Evolutionary conservation across 1,139 yeast genomes (phyloP).

Genomic region (Zygoascus hellenicus): DNA sequence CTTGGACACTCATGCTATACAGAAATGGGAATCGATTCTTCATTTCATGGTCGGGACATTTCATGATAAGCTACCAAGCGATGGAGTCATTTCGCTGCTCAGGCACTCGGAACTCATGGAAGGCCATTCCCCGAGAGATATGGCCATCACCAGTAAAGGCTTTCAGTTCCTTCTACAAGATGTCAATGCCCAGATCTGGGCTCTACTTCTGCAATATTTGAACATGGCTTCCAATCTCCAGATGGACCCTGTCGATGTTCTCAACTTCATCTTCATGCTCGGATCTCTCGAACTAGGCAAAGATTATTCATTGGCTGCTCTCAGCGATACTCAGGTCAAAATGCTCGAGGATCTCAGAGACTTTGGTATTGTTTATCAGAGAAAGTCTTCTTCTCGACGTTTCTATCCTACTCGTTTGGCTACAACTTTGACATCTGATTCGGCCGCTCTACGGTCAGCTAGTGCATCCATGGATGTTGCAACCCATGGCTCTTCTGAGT

Average conservation of each 20-base stretch:
- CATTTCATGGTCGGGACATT: constrained; percentile 97
- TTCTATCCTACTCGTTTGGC: constrained; percentile 92
- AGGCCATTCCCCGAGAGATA: constrained; percentile 36
- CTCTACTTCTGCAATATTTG: constrained; percentile 76
- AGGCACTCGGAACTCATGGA: constrained; percentile 84
- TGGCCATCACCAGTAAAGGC: constrained; percentile 83
- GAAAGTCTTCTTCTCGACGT: constrained; percentile 52
- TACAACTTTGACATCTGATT: constrained; percentile 83
- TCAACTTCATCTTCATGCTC: constrained; percentile 85
- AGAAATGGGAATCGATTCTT: constrained; percentile 89
- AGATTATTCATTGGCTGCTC: constrained; percentile 65
- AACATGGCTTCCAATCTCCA: constrained; percentile 76
- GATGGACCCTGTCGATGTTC: constrained; percentile 95
- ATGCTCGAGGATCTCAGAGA: constrained; percentile 89
- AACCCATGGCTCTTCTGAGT: constrained; percentile 18
- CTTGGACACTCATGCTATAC: constrained; percentile 73
- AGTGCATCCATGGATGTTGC: constrained; percentile 30
- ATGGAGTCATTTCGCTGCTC: constrained; percentile 36
- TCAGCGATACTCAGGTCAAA: constrained; percentile 74
- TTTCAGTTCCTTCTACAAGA: constrained; percentile 92
- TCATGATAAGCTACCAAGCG: constrained; percentile 46
- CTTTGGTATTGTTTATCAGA: constrained; percentile 84
- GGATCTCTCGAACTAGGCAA: constrained; percentile 91
- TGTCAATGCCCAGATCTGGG: constrained; percentile 93
- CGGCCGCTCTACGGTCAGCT: constrained; percentile 32